Base-by-base conservation (phyloP, 1,284 basidiomycete species). In the Pascua sp. region DNA sequence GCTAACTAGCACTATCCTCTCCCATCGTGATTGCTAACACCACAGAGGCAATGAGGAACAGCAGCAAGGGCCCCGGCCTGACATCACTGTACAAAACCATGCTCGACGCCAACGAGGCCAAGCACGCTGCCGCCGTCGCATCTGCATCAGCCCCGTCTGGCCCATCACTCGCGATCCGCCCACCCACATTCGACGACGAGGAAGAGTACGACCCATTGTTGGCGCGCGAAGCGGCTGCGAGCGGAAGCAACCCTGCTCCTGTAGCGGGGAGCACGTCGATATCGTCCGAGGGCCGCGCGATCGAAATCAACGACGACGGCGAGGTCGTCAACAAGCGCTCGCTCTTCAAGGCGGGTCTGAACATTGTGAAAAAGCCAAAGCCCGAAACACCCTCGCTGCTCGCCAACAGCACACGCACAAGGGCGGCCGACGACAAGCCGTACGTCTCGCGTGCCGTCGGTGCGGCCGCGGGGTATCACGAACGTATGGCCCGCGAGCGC, bases 231-330 rank as follows among this genome's bases (percentile, higher is more conserved):
- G 67, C 64, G 4, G 58, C 59, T 4, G 11, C 17, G 52, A 17
- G 36, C 8, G 16, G 44, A 7, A 18, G 11, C 8, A 18, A 9
- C 40, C 40, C 16, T 44, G n/a, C n/a, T n/a, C n/a, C n/a, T n/a
- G n/a, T n/a, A n/a, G n/a, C n/a, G n/a, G n/a, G n/a, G n/a, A n/a
- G n/a, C n/a, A n/a, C n/a, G n/a, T n/a, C n/a, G n/a, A 37, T n/a
- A n/a, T n/a, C n/a, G n/a, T n/a, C n/a, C n/a, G n/a, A n/a, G n/a
- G 94, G 93, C 16, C 88, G 90, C 73, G 82, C 86, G n/a, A 87
- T 98, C 43, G 94, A 97, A 75, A 80, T 98, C 50, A 98, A 98
- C 76, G 96, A 98, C 73, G 94, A 98, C 67, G 93, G 93, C 68
- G 89, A 96, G 75, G 91, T 98, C 50, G 89, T 99, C 50, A 95